Evolutionary conservation across 306 rosid species (phyloP).

Genomic region (Prosopis cineraria): DNA sequence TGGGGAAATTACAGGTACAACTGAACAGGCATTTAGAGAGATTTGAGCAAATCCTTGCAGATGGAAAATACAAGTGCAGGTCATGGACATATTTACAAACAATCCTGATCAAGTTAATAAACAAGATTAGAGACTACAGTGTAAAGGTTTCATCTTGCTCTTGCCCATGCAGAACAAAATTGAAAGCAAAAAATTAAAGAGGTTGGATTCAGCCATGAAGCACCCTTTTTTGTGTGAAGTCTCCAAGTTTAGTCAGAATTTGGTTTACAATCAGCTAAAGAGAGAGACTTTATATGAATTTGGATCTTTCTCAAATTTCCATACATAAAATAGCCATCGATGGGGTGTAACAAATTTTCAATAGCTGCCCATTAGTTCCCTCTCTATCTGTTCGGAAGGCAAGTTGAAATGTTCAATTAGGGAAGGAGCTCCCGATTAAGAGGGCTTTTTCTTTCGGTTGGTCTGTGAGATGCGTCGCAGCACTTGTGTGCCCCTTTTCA

Average conservation of each 20-base stretch:
- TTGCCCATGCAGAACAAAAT: conserved; percentile 13
- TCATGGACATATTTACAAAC: conserved; percentile 13
- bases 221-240: not conserved
- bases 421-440: conserved; percentile 33
- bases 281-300: not conserved
- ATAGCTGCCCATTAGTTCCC: conserved; percentile 1
- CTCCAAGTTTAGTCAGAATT: conserved; percentile 8
- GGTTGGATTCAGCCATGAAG: not conserved
- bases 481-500: conserved; percentile 52
- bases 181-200: conserved; percentile 26
- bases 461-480: conserved; percentile 60
- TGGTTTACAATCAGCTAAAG: not conserved
- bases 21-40: not conserved
- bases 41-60: not conserved
- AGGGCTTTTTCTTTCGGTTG: conserved; percentile 70
- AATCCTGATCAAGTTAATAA: conserved; percentile 17
- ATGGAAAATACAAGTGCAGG: not conserved
- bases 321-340: conserved; percentile 21
- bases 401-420: conserved; percentile 22
- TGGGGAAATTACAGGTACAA: not conserved
- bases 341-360: conserved; percentile 12
- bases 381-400: conserved; percentile 25
- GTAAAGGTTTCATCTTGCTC: not conserved
- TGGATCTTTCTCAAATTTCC: not conserved
- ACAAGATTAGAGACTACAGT: conserved; percentile 23